phyloP scores from a whole-genome alignment of 768 basidiomycete genomes.

The Russula griseocarnosa region DNA sequence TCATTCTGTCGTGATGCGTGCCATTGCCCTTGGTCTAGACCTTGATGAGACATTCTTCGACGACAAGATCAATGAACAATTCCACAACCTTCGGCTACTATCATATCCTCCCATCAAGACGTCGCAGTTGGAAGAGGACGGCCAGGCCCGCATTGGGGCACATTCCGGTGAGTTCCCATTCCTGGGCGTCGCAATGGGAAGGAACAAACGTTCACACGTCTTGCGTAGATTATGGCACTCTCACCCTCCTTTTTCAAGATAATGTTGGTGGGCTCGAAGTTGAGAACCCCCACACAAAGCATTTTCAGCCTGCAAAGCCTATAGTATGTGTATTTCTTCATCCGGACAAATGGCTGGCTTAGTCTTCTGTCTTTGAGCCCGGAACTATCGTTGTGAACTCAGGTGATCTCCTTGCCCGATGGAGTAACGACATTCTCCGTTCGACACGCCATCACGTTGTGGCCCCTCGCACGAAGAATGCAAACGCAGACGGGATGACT shows the following conservation, averaged over 20 bases:
- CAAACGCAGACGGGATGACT: constrained; percentile 50
- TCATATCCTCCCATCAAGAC: constrained; percentile 77
- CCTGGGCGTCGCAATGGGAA: background rate
- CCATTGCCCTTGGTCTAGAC: constrained; percentile 75
- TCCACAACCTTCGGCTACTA: constrained; percentile 75
- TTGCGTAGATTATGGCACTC: constrained; percentile 65
- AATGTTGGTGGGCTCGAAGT: constrained; percentile 81
- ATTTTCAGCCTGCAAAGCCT: constrained; percentile 68
- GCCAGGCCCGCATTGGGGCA: constrained; percentile 76
- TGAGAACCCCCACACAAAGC: constrained; percentile 70
- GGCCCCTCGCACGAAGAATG: constrained; percentile 55
- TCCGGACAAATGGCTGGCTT: background rate
- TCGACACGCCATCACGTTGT: constrained; percentile 84
- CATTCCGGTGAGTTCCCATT: constrained; percentile 56
- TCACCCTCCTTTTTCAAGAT: constrained; percentile 81
- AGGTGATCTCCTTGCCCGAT: constrained; percentile 74
- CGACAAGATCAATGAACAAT: constrained; percentile 66
- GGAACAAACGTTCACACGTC: background rate
- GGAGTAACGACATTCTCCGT: constrained; percentile 76
- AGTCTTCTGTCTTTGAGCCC: constrained; percentile 43
- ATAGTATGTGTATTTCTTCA: constrained; percentile 48
- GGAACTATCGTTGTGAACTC: constrained; percentile 81
- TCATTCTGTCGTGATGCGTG: constrained; percentile 75
- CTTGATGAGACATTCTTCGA: constrained; percentile 76
- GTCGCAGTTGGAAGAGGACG: constrained; percentile 51